Percentiles rank a stretch among this genome's conserved stretches.
phyloP scores from a whole-genome alignment of 1,284 basidiomycete species.

The Rhodotorula sp. region DNA sequence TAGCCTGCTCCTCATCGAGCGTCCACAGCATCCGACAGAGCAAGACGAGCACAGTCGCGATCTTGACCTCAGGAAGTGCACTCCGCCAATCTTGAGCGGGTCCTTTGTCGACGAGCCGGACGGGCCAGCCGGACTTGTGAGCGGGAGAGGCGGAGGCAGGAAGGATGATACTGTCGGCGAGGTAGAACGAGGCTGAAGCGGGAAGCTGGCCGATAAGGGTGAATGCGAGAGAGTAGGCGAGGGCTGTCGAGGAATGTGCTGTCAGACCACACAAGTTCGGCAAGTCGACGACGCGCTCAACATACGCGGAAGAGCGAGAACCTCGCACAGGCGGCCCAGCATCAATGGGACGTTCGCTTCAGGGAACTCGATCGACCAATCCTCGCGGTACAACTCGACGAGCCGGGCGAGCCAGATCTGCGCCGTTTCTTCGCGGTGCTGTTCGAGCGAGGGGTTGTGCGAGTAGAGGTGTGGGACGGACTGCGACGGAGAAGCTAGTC shows the following conservation, averaged over 20 bases:
- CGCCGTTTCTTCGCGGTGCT: background rate
- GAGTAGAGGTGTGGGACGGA: constrained; percentile 9
- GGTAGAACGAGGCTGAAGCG: constrained; percentile 12
- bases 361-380: constrained; percentile 34
- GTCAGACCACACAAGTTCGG: no score
- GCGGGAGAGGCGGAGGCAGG: background rate
- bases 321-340: constrained; percentile 11
- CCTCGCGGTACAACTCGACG: constrained; percentile 28
- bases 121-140: background rate
- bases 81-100: constrained; percentile 22
- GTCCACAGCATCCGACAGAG: constrained; percentile 28
- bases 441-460: background rate
- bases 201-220: constrained; percentile 24
- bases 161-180: constrained; percentile 2
- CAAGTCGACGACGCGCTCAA: background rate
- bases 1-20: constrained; percentile 8
- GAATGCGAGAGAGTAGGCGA: constrained; percentile 13
- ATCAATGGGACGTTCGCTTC: constrained; percentile 25
- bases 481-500: background rate
- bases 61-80: constrained; percentile 30
- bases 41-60: constrained; percentile 24
- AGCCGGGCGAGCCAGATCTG: constrained; percentile 16
- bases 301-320: constrained; percentile 28
- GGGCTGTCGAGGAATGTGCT: constrained; percentile 11
- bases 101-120: background rate